Conservation (phyloP, 768 basidiomycete genomes). For the Boletus patriciae region DNA sequence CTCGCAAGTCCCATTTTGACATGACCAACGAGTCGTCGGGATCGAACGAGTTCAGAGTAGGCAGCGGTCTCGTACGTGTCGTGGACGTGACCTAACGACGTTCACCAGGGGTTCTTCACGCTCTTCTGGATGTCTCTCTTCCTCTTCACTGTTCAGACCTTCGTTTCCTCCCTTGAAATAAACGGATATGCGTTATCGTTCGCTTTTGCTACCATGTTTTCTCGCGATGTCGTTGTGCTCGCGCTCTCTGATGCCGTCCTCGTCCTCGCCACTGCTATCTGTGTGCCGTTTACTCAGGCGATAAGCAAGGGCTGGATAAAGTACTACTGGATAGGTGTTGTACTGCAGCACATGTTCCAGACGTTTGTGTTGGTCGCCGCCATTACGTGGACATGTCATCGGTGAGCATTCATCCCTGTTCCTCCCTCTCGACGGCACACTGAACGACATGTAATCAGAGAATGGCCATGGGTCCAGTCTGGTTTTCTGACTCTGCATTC, state of each 20-base stretch:
- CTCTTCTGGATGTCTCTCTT: constrained; percentile 93
- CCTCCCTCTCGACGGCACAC: background rate
- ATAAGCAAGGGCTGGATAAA: constrained; percentile 75
- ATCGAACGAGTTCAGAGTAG: constrained; percentile 82
- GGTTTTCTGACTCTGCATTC: constrained; percentile 88
- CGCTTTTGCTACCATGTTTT: constrained; percentile 84
- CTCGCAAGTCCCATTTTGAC: constrained; percentile 85
- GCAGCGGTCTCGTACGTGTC: constrained; percentile 2
- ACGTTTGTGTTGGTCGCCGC: constrained; percentile 67
- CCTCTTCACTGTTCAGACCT: constrained; percentile 75
- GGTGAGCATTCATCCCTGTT: constrained; percentile 41
- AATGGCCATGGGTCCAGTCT: constrained; percentile 98
- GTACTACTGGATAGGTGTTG: constrained; percentile 74
- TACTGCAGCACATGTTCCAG: constrained; percentile 83
- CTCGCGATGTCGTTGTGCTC: constrained; percentile 77
- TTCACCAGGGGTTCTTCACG: constrained; percentile 80
- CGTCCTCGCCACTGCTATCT: constrained; percentile 70
- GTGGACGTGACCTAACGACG: constrained; percentile 2
- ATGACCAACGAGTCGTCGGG: constrained; percentile 70
- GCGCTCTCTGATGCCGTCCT: constrained; percentile 84
- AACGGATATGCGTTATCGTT: constrained; percentile 77
- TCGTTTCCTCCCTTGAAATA: constrained; percentile 73
- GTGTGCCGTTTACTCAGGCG: constrained; percentile 81
- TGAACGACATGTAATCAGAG: constrained; percentile 40
- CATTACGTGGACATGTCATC: constrained; percentile 88